phyloP scores from a whole-genome alignment of 2,329 filamentous ascomycete genomes.

The Clonostachys sp. region DNA sequence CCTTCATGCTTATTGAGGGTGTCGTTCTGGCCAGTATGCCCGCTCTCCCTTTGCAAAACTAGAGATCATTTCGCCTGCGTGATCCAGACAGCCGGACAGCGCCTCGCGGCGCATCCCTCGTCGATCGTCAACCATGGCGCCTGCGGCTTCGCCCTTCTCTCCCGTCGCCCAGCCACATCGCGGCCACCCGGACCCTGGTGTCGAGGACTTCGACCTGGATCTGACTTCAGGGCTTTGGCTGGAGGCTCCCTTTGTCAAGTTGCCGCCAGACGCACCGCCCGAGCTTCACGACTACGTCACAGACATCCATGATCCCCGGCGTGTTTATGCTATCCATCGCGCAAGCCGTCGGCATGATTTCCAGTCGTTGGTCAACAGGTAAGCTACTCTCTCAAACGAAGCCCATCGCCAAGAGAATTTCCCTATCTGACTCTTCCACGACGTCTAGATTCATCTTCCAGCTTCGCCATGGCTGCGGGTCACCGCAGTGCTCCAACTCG shows the following conservation, averaged over 20 bases:
- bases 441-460: constrained; percentile 69
- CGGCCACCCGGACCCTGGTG: too few relatives aligned
- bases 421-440: not conserved
- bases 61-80: too few relatives aligned
- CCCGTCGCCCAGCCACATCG: too few relatives aligned
- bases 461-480: constrained; percentile 76
- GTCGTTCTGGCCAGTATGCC: too few relatives aligned
- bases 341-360: constrained; percentile 59
- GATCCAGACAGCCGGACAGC: too few relatives aligned
- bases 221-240: constrained; percentile 57
- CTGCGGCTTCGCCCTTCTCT: too few relatives aligned
- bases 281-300: constrained; percentile 51
- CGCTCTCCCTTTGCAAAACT: too few relatives aligned
- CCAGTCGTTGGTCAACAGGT: constrained; percentile 66
- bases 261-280: constrained; percentile 55
- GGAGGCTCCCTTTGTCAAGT: constrained; percentile 51
- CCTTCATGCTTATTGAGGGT: too few relatives aligned
- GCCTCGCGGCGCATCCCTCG: too few relatives aligned
- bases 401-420: not conserved
- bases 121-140: too few relatives aligned
- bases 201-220: constrained; percentile 19
- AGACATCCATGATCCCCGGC: constrained; percentile 56
- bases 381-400: constrained; percentile 11
- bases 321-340: constrained; percentile 55
- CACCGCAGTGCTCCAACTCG: constrained; percentile 62